Percentiles rank a stretch among this genome's conserved stretches.
Evolutionary conservation across 139 green algal genomes (phyloP).

Genomic region (Diplosphaera chodatii): DNA sequence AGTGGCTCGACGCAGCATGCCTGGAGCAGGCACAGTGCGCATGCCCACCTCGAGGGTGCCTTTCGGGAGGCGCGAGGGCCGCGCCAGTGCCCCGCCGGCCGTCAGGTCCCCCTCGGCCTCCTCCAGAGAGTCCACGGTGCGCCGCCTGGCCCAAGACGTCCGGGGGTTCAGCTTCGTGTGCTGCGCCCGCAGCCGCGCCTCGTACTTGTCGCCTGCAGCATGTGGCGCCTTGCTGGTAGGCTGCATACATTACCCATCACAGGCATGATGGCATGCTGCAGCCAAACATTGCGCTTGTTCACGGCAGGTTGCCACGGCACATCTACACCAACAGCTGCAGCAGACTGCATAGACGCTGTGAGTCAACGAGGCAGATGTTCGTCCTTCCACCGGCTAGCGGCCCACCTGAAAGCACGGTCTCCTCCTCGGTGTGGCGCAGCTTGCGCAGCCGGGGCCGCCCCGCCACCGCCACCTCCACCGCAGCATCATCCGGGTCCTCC

Average conservation of each 20-base stretch:
- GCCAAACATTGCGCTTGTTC: too few relatives aligned
- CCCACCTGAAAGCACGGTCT: conserved; percentile 42
- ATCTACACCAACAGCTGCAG: too few relatives aligned
- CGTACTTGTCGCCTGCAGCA: conserved; percentile 55
- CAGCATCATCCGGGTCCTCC: conserved; percentile 56
- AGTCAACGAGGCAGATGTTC: too few relatives aligned
- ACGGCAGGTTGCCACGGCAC: too few relatives aligned
- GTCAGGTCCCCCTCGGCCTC: background rate
- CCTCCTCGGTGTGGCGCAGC: conserved; percentile 50
- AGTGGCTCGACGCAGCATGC: background rate
- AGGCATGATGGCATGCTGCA: too few relatives aligned
- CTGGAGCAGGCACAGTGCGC: conserved; percentile 43
- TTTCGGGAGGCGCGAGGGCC: conserved; percentile 21
- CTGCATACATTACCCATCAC: too few relatives aligned
- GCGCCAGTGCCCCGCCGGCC: conserved; percentile 31
- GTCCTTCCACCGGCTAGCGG: conserved; percentile 1
- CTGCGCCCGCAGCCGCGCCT: conserved; percentile 62
- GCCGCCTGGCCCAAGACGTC: conserved; percentile 51
- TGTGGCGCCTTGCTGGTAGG: too few relatives aligned
- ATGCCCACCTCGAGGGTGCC: conserved; percentile 68
- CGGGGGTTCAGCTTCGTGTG: conserved; percentile 58
- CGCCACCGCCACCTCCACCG: conserved; percentile 42
- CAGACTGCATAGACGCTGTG: too few relatives aligned
- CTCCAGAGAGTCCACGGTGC: conserved; percentile 13
- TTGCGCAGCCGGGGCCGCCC: conserved; percentile 46